phyloP scores from a whole-genome alignment of 2,329 filamentous ascomycete genomes.

The Chaetothyriales sp. region DNA sequence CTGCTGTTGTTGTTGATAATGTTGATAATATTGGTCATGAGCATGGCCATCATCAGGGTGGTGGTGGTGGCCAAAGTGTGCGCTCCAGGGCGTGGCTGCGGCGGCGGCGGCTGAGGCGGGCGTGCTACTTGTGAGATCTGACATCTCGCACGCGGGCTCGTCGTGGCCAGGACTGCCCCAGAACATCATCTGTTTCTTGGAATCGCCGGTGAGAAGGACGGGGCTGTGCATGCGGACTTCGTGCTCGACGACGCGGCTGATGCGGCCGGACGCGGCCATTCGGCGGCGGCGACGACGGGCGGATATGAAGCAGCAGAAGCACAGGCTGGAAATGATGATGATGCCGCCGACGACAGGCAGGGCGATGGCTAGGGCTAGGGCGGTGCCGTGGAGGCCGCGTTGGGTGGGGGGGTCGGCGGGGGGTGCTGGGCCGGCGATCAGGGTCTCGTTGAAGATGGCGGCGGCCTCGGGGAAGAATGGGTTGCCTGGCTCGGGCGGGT shows the following conservation, averaged over 20 bases:
- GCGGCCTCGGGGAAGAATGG: slow-evolving; percentile 27
- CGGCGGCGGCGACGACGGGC: slow-evolving; percentile 28
- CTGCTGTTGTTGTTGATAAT: not conserved
- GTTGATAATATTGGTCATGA: not conserved
- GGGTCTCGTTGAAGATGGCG: slow-evolving; percentile 27
- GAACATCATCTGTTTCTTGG: slow-evolving; percentile 4
- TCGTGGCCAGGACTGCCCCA: slow-evolving; percentile 1
- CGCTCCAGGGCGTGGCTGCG: slow-evolving; percentile 3
- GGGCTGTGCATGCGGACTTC: slow-evolving; percentile 10
- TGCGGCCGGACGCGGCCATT: slow-evolving; percentile 16
- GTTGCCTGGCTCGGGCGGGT: slow-evolving; percentile 21
- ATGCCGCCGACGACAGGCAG: slow-evolving; percentile 30
- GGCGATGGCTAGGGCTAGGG: slow-evolving; percentile 28
- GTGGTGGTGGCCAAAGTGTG: slow-evolving; percentile 1
- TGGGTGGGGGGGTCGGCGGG: slow-evolving; percentile 6
- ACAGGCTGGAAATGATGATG: slow-evolving; percentile 21
- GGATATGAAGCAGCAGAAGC: slow-evolving; percentile 28
- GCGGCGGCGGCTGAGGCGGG: not conserved
- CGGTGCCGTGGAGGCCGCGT: slow-evolving; percentile 14
- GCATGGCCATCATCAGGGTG: not conserved
- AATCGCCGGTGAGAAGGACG: slow-evolving; percentile 9
- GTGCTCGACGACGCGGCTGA: slow-evolving; percentile 14
- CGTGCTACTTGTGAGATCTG: not conserved
- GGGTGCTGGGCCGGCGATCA: slow-evolving; percentile 22
- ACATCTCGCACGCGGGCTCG: slow-evolving; percentile 13